Evolutionary conservation across 1,284 basidiomycete species (phyloP).

Genomic region (Cryptococcus sp.): DNA sequence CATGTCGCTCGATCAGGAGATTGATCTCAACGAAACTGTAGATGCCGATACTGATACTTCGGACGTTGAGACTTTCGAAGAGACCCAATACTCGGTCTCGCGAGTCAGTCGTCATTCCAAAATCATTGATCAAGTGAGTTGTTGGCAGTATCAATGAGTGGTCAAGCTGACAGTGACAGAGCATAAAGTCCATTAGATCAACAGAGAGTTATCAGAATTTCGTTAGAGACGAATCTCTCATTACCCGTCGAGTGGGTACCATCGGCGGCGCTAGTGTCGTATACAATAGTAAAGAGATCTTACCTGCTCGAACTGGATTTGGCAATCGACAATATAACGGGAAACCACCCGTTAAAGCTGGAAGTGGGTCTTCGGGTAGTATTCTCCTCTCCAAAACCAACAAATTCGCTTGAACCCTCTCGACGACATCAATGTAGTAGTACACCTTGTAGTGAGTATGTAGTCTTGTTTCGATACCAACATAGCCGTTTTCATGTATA

Average conservation of each 20-base stretch:
- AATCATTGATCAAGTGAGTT: background rate
- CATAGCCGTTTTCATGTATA: too few species aligned
- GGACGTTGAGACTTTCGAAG: slow-evolving; percentile 8
- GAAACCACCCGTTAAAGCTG: background rate
- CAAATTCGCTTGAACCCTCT: slow-evolving; percentile 11
- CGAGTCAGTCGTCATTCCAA: background rate
- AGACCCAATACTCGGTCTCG: slow-evolving; percentile 14
- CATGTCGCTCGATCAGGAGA: too few species aligned
- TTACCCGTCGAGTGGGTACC: slow-evolving; percentile 7
- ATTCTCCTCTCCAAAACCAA: slow-evolving; percentile 13
- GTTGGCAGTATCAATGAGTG: too few species aligned
- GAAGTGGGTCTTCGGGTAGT: slow-evolving; percentile 10
- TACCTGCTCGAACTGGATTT: too few species aligned
- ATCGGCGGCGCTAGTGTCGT: slow-evolving; percentile 3
- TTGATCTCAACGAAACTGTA: slow-evolving; percentile 8
- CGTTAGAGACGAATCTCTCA: slow-evolving; percentile 27
- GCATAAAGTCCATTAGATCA: slow-evolving; percentile 5
- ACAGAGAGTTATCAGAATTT: slow-evolving; percentile 17
- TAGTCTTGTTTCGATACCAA: too few species aligned
- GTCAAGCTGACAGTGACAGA: too few species aligned
- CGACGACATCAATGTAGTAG: slow-evolving; percentile 9
- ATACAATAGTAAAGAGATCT: too few species aligned
- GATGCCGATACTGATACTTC: slow-evolving; percentile 4
- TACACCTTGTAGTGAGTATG: too few species aligned
- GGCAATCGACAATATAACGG: too few species aligned